Conservation (phyloP, 306 rosid genomes). For the Cajanus cajan region DNA sequence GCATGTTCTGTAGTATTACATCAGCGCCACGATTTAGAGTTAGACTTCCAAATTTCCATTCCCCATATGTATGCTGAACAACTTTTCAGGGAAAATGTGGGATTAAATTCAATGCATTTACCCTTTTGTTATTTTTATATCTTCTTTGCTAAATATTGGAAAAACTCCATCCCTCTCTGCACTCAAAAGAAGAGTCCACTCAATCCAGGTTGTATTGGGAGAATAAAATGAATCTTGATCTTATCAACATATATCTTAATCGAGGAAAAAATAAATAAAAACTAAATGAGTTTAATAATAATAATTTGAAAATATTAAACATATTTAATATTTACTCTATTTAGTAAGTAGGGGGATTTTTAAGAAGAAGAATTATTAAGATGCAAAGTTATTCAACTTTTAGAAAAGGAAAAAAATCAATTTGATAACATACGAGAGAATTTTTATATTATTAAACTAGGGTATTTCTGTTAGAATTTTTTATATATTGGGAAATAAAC, state of each 20-base stretch:
- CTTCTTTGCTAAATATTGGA: neutral
- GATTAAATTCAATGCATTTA: neutral
- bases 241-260: neutral
- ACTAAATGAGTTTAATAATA: neutral
- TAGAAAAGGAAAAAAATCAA: neutral
- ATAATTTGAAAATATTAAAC: neutral
- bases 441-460: too few relatives aligned
- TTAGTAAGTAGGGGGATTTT: neutral
- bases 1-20: neutral
- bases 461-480: too few relatives aligned
- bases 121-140: neutral
- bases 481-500: too few relatives aligned
- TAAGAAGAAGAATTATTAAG: neutral
- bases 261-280: neutral
- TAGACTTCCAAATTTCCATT: neutral
- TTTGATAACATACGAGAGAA: too few relatives aligned
- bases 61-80: neutral
- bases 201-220: neutral
- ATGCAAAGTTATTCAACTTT: neutral
- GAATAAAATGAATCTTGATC: neutral
- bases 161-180: neutral
- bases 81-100: neutral
- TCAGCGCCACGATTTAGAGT: neutral
- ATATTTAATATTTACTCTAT: neutral
- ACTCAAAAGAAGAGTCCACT: neutral